These are phyloP conservation scores for Camellia lanceoleosa DNA, from an alignment of 148 eudicot species.

Conservation along the genomic window DNA sequence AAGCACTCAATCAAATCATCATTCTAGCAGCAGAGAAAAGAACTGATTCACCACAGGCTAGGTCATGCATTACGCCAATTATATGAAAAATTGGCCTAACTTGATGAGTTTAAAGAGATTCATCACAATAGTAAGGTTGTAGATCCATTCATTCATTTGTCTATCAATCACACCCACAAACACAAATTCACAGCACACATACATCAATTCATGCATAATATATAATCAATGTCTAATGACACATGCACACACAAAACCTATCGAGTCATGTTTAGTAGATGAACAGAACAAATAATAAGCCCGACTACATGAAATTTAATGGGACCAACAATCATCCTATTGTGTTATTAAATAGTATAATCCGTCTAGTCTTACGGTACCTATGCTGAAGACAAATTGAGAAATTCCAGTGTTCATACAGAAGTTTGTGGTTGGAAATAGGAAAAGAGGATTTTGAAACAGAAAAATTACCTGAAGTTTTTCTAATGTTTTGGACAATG, in stretches of 20 bases:
- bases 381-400: background rate
- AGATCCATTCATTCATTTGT: background rate
- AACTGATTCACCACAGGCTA: background rate
- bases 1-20: constrained; percentile 8
- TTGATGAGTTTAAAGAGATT: background rate
- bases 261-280: background rate
- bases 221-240: background rate
- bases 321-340: constrained; percentile 1
- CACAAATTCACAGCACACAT: background rate
- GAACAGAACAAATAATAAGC: background rate
- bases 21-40: background rate
- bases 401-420: background rate
- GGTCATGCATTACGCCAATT: background rate
- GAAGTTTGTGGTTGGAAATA: background rate
- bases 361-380: background rate
- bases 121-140: background rate
- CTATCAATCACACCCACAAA: background rate
- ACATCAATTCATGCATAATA: background rate
- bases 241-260: background rate
- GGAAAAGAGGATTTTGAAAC: background rate
- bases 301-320: background rate
- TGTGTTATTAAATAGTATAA: background rate
- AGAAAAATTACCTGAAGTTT: constrained; percentile 70
- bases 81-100: constrained; percentile 1
- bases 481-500: constrained; percentile 78